Evolutionary conservation across 352 stramenopile species (phyloP), one percentile per base, ranked within the genome.

Genomic region (Elongisporangium undulatum): DNA sequence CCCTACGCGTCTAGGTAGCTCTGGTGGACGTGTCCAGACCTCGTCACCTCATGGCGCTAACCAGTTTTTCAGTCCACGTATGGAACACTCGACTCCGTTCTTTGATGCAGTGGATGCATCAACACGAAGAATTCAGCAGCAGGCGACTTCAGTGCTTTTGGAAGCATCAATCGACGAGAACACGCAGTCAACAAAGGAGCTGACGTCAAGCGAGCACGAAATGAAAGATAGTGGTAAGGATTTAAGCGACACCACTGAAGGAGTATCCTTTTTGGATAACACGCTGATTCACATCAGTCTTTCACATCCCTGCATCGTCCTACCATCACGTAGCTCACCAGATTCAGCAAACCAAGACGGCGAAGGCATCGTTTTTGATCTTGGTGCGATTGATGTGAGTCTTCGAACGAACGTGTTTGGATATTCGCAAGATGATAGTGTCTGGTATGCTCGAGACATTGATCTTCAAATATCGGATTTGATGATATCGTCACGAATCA

Each of bases 31-130:
- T 22, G 39, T 26, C 4, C n/a, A 38, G 19, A 49, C 55, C 19
- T 68, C 62, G 17, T 58, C 62, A 22, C 58, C 62, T 50, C 21
- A 61, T 3, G 58, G 65, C 24, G 24, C 58, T 8, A 56, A 56
- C 48, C 29, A 41, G 9, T 65, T 65, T 22, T 24, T 59, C 48
- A 68, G 62, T 54, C 62, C 62, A 12, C 62, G 22, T 19, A 21
- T 23, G 15, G 63, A 72, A 53, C 65, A 48, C 49, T 66, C 64
- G 26, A 89, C 81, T 13, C 79, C 79, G 23, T 90, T 89, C 60
- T 90, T 90, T 53, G 81, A 90, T 63, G 77, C 81, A 29, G 56
- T 88, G 12, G 75, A 87, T 62, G 59, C 61, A 9, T 71, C 61
- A 22, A 80, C 12, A 23, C 54, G 61, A 50, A 26, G 20, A n/a